Evolutionary conservation across 1,284 basidiomycete genomes (phyloP).

Genomic region (Mycosarcoma mackinlayi): DNA sequence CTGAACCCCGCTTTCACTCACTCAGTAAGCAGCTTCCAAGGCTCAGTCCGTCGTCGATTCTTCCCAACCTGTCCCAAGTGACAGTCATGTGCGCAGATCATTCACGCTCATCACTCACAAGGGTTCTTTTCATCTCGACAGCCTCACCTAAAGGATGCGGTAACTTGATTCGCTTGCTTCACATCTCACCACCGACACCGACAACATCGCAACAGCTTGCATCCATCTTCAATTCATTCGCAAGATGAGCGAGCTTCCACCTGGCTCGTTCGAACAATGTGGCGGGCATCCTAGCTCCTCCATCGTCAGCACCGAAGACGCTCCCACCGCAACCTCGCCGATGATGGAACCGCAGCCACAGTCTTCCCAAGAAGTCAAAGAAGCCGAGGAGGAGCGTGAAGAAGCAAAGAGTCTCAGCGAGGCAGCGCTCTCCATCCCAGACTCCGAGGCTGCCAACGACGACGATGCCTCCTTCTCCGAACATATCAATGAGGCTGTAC

Average conservation of each 20-base stretch:
- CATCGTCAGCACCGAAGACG: neutral
- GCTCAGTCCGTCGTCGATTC: neutral
- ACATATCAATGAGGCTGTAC: conserved; percentile 19
- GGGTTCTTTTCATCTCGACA: neutral
- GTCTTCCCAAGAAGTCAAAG: conserved; percentile 17
- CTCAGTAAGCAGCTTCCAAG: too few relatives aligned
- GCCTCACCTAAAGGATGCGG: neutral
- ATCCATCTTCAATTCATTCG: neutral
- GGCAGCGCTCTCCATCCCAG: conserved; percentile 53
- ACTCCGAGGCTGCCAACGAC: conserved; percentile 42
- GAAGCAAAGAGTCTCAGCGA: conserved; percentile 46
- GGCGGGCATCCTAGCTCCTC: neutral
- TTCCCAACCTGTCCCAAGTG: too few relatives aligned
- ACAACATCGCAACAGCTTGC: too few relatives aligned
- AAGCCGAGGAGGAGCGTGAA: conserved; percentile 32
- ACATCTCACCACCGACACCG: neutral
- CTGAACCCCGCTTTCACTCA: neutral
- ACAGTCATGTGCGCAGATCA: conserved; percentile 3
- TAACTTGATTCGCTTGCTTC: neutral
- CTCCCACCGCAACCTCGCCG: neutral
- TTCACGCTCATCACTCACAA: conserved; percentile 26
- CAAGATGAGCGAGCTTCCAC: conserved; percentile 30
- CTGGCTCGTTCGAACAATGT: conserved; percentile 22
- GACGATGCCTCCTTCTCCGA: conserved; percentile 19
- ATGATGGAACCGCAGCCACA: neutral